These are phyloP conservation scores for Nakazawaea laoshanensis DNA, from an alignment of 805 yeast genomes.

Conservation along the genomic window DNA sequence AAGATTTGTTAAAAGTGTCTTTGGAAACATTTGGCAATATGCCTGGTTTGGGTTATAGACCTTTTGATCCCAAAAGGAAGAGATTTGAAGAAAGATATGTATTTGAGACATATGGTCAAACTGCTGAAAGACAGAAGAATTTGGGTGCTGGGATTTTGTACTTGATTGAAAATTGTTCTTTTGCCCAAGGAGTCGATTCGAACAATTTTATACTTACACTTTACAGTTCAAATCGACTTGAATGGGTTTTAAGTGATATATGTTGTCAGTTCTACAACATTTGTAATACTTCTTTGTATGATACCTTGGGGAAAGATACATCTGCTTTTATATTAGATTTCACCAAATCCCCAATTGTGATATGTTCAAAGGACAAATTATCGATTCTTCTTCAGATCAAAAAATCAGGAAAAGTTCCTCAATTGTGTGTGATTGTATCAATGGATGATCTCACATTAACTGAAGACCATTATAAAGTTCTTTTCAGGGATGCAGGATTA, in stretches of 20 bases:
- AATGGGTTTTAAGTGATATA: conserved; percentile 66
- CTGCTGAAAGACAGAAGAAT: conserved; percentile 11
- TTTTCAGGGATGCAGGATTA: conserved; percentile 21
- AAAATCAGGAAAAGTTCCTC: conserved; percentile 12
- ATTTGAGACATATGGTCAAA: conserved; percentile 4
- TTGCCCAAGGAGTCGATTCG: conserved; percentile 1
- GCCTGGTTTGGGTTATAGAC: conserved; percentile 40
- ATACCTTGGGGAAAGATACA: conserved; percentile 50
- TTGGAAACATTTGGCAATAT: conserved; percentile 25
- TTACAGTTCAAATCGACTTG: conserved; percentile 49
- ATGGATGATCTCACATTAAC: conserved; percentile 37
- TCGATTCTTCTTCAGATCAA: conserved; percentile 35
- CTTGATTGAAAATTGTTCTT: conserved; percentile 14
- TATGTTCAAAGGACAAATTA: conserved; percentile 46
- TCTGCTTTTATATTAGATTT: conserved; percentile 54
- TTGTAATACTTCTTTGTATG: conserved; percentile 45
- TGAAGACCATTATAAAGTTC: conserved; percentile 10
- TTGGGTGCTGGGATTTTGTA: conserved; percentile 17
- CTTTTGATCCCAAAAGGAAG: conserved; percentile 14
- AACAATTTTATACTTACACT: conserved; percentile 40
- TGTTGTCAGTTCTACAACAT: conserved; percentile 55
- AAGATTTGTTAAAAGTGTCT: conserved; percentile 34
- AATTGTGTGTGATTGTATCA: conserved; percentile 45
- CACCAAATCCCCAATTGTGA: conserved; percentile 52
- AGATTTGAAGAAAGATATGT: conserved; percentile 6